These are phyloP conservation scores for Monosporascus sp. DNA, from an alignment of 2,329 filamentous ascomycete genomes.

Conservation along the genomic window DNA sequence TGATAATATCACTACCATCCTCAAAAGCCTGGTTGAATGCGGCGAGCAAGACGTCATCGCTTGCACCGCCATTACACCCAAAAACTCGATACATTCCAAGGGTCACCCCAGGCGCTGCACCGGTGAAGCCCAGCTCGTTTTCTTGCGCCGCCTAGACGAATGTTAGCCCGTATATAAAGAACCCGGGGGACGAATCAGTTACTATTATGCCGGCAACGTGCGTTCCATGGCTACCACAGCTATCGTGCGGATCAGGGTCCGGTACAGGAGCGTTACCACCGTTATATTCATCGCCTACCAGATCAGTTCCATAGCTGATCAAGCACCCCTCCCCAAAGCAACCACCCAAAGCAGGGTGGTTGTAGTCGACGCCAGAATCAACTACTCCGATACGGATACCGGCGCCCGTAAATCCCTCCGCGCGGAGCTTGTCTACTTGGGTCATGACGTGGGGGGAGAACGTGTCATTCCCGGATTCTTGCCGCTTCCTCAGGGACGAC, in stretches of 20 bases:
- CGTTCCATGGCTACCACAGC: slow-evolving; percentile 1
- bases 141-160: slow-evolving; percentile 27
- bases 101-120: slow-evolving; percentile 33
- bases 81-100: slow-evolving; percentile 34
- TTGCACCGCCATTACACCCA: slow-evolving; percentile 24
- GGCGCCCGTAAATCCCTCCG: background rate
- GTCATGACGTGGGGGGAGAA: background rate
- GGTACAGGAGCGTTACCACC: background rate
- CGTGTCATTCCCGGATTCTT: background rate
- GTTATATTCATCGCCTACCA: background rate
- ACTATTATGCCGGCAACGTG: slow-evolving; percentile 1
- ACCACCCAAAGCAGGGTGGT: background rate
- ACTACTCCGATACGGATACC: slow-evolving; percentile 1
- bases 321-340: background rate
- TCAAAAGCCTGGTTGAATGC: slow-evolving; percentile 35
- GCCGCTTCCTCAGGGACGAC: slow-evolving; percentile 1
- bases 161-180: background rate
- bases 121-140: slow-evolving; percentile 30
- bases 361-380: background rate
- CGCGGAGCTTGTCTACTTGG: background rate
- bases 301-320: background rate
- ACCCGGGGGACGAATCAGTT: too few species aligned
- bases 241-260: background rate
- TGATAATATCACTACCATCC: slow-evolving; percentile 22
- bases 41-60: slow-evolving; percentile 32